A percentile compares a stretch with the other conserved stretches of the same genome.
phyloP scores from a whole-genome alignment of 176 grass and related monocot genomes.

The Poa annua region DNA sequence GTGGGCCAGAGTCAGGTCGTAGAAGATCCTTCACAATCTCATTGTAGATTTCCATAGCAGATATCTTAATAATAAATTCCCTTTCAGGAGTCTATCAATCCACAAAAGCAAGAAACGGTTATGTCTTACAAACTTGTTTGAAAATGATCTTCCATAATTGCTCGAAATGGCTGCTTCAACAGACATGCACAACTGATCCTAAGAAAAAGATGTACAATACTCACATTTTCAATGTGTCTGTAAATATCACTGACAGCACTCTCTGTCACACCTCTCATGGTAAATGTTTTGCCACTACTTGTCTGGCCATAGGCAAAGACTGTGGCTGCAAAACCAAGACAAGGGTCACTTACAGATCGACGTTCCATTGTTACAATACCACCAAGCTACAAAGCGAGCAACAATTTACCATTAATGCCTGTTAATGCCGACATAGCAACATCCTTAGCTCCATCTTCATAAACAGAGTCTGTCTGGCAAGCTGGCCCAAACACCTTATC shows the following conservation, averaged over 20 bases:
- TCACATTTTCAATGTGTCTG: constrained; percentile 55
- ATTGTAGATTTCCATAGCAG: constrained; percentile 87
- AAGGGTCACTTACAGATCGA: neutral
- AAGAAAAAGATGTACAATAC: constrained; percentile 22
- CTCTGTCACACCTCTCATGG: constrained; percentile 86
- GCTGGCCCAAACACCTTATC: constrained; percentile 58
- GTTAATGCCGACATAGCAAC: constrained; percentile 64
- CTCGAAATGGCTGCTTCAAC: constrained; percentile 10
- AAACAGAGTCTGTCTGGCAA: constrained; percentile 63
- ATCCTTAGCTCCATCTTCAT: constrained; percentile 89
- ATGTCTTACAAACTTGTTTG: constrained; percentile 8
- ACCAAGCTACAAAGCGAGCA: constrained; percentile 12
- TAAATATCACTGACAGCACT: constrained; percentile 83
- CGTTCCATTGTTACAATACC: neutral
- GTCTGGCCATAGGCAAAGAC: constrained; percentile 95
- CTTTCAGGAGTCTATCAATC: constrained; percentile 73
- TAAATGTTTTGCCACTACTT: constrained; percentile 96
- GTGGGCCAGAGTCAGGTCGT: constrained; percentile 77
- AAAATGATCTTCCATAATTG: neutral
- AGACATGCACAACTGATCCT: constrained; percentile 30
- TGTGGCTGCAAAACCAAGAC: constrained; percentile 53
- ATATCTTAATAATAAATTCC: constrained; percentile 62
- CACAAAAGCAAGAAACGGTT: constrained; percentile 21
- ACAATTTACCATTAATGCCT: constrained; percentile 55
- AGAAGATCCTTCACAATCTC: constrained; percentile 94